A percentile compares a stretch with the other conserved stretches of the same genome.
phyloP scores from a whole-genome alignment of 2,329 filamentous ascomycete genomes.

The Tolypocladium ophioglossoides region DNA sequence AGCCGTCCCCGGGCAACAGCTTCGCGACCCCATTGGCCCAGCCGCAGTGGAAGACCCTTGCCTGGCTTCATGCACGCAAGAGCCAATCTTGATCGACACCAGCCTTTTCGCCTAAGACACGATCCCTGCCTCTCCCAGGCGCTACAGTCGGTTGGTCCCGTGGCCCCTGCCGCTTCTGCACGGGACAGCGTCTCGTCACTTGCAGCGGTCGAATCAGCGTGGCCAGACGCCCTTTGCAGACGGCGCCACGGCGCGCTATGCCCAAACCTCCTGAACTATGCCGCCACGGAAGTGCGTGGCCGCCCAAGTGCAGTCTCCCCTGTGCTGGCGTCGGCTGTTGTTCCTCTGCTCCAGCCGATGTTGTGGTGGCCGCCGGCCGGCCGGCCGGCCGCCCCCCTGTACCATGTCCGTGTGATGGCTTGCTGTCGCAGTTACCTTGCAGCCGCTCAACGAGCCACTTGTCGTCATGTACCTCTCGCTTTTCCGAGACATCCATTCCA shows the following conservation, averaged over 20 bases:
- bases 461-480: background rate
- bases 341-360: background rate
- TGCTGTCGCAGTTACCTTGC: background rate
- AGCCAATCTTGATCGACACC: slow-evolving; percentile 30
- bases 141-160: slow-evolving; percentile 35
- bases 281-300: too few relatives aligned
- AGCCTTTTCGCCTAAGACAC: slow-evolving; percentile 12
- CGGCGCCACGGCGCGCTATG: background rate
- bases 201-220: slow-evolving; percentile 8
- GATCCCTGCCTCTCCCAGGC: slow-evolving; percentile 17
- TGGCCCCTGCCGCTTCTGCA: slow-evolving; percentile 34
- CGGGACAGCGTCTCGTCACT: slow-evolving; percentile 34
- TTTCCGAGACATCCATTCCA: background rate
- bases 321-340: background rate
- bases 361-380: background rate
- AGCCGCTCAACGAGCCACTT: background rate
- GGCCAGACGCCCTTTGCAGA: background rate
- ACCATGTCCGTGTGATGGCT: background rate
- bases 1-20: background rate
- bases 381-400: background rate
- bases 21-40: slow-evolving; percentile 4
- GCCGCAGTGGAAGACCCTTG: slow-evolving; percentile 5
- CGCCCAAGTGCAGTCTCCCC: background rate
- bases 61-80: slow-evolving; percentile 18
- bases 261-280: background rate